Conservation (phyloP, 805 yeast species). For the Limtongia smithiae region DNA sequence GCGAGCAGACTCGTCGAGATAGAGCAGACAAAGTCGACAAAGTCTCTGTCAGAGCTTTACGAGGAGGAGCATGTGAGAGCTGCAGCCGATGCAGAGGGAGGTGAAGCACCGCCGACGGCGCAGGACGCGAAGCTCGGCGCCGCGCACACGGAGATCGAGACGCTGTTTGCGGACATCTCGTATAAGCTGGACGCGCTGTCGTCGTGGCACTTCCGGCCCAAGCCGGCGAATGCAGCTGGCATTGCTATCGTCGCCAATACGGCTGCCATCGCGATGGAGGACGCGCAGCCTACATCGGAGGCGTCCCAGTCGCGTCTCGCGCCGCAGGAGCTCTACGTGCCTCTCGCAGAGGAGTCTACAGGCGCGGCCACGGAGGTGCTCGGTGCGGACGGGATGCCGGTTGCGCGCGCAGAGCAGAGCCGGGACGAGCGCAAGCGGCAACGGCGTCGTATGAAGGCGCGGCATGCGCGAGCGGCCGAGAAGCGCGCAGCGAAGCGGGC, state of each 20-base stretch:
- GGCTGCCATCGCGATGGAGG: constrained; percentile 87
- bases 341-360: constrained; percentile 33
- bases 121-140: constrained; percentile 63
- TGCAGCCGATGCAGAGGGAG: constrained; percentile 42
- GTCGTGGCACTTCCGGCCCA: constrained; percentile 93
- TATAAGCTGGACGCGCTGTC: constrained; percentile 81
- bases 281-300: constrained; percentile 87
- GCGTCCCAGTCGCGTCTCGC: constrained; percentile 74
- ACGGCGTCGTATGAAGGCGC: constrained; percentile 82
- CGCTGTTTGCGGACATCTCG: constrained; percentile 56
- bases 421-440: constrained; percentile 83
- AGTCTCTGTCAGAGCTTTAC: constrained; percentile 86
- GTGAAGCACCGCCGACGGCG: constrained; percentile 47
- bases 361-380: constrained; percentile 52
- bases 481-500: constrained; percentile 38
- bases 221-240: constrained; percentile 75
- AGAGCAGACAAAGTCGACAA: constrained; percentile 76
- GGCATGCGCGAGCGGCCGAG: constrained; percentile 54
- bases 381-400: constrained; percentile 67
- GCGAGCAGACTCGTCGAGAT: constrained; percentile 57
- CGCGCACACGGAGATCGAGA: constrained; percentile 75
- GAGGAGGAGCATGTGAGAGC: constrained; percentile 66
- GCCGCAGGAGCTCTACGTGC: constrained; percentile 85
- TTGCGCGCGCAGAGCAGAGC: constrained; percentile 75
- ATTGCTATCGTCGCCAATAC: constrained; percentile 79